Evolutionary conservation across 1,284 basidiomycete species (phyloP).

Genomic region (Cryptococcus wingfieldii): DNA sequence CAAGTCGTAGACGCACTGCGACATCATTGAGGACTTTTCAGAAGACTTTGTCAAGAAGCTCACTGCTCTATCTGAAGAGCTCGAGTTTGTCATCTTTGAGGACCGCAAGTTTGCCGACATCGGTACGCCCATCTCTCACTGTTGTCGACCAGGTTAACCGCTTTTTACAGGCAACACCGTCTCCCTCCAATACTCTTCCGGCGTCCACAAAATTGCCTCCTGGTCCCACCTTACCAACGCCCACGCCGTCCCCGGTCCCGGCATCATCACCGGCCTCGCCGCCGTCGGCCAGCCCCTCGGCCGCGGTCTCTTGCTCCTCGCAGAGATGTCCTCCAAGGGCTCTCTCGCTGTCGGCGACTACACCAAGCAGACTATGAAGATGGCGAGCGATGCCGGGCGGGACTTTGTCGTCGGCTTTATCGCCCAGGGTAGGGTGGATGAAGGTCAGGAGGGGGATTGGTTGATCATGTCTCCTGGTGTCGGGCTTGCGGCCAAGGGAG

Average conservation of each 20-base stretch:
- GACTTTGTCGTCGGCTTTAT: slow-evolving; percentile 97
- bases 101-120: slow-evolving; percentile 99
- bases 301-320: slow-evolving; percentile 83
- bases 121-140: slow-evolving; percentile 56
- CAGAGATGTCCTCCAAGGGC: slow-evolving; percentile 94
- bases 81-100: slow-evolving; percentile 97
- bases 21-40: slow-evolving; percentile 91
- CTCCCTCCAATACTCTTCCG: slow-evolving; percentile 86
- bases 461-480: slow-evolving; percentile 91
- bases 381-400: slow-evolving; percentile 67
- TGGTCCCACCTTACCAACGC: slow-evolving; percentile 99
- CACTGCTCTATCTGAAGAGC: slow-evolving; percentile 65
- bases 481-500: slow-evolving; percentile 74
- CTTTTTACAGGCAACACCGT: slow-evolving; percentile 80
- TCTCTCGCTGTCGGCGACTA: slow-evolving; percentile 80
- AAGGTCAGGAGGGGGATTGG: slow-evolving; percentile 79
- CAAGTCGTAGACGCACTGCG: slow-evolving; percentile 78
- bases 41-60: slow-evolving; percentile 67
- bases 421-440: slow-evolving; percentile 76
- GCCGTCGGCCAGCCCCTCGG: slow-evolving; percentile 78
- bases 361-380: slow-evolving; percentile 76
- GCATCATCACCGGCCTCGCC: slow-evolving; percentile 81
- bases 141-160: not conserved
- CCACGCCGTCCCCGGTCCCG: slow-evolving; percentile 89
- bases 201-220: slow-evolving; percentile 86